A percentile compares a stretch with the other conserved stretches of the same genome.
Evolutionary conservation across 768 basidiomycete genomes (phyloP).

Genomic region (Fistulinella prunicolor): DNA sequence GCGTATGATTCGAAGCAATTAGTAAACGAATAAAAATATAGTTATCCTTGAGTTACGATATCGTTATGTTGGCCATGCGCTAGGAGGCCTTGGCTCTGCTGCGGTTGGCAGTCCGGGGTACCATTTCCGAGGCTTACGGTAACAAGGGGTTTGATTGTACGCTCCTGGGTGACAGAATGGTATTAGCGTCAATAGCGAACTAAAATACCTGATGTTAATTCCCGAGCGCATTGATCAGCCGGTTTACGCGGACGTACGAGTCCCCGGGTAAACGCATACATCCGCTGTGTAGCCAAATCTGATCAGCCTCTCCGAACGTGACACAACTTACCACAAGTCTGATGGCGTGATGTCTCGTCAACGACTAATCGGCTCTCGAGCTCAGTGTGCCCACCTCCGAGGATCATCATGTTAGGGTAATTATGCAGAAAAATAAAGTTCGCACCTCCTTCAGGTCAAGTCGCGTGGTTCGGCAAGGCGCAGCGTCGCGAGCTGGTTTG

Average conservation of each 20-base stretch:
- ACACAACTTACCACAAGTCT: no score
- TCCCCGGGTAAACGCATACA: no score
- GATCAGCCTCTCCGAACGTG: background rate
- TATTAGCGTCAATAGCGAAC: no score
- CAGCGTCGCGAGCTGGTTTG: background rate
- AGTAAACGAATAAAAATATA: constrained; percentile 35
- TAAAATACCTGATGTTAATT: no score
- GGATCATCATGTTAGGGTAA: constrained; percentile 53
- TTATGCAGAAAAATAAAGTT: constrained; percentile 42
- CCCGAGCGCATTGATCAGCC: no score
- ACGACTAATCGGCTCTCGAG: constrained; percentile 45
- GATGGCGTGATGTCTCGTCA: constrained; percentile 38
- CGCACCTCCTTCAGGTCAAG: constrained; percentile 44
- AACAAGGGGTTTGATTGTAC: constrained; percentile 51
- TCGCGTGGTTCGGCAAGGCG: constrained; percentile 37
- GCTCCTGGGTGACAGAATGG: no score
- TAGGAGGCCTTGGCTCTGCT: constrained; percentile 41
- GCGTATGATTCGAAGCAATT: constrained; percentile 60
- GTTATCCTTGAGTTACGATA: constrained; percentile 28
- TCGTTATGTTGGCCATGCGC: constrained; percentile 47
- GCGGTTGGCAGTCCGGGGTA: background rate
- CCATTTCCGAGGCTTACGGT: constrained; percentile 31
- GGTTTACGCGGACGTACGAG: no score
- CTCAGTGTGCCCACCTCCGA: constrained; percentile 62
- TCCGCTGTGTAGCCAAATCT: background rate